Conservation (phyloP, 2,329 filamentous ascomycete species). For the Aulographum hederae region DNA sequence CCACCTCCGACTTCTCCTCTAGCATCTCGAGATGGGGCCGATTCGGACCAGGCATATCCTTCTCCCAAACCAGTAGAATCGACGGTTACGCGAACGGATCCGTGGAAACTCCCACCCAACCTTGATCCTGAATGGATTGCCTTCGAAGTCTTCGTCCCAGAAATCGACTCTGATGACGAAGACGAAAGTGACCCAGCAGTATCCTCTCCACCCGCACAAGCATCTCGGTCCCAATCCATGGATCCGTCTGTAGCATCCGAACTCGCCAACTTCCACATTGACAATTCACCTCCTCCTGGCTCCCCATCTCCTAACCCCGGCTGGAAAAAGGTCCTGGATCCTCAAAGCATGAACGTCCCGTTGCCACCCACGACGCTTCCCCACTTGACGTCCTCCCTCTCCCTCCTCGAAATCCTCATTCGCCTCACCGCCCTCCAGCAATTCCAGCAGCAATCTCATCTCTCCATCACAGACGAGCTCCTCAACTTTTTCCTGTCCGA, state of each 20-base stretch:
- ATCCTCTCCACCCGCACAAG: constrained; percentile 6
- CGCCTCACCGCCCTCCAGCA: constrained; percentile 77
- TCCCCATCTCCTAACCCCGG: constrained; percentile 3
- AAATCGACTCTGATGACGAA: constrained; percentile 37
- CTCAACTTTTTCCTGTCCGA: constrained; percentile 72
- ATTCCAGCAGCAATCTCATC: constrained; percentile 75
- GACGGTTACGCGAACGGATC: constrained; percentile 22
- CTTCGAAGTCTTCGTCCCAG: constrained; percentile 62
- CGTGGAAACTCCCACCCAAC: constrained; percentile 49
- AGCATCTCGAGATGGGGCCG: constrained; percentile 15
- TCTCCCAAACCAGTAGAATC: no score
- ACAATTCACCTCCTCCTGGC: constrained; percentile 3
- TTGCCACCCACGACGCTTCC: constrained; percentile 17
- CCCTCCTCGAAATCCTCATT: constrained; percentile 74
- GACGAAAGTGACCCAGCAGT: constrained; percentile 12
- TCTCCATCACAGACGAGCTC: constrained; percentile 80
- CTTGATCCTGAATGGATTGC: constrained; percentile 85
- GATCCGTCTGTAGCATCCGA: constrained; percentile 22
- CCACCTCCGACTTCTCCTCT: constrained; percentile 14
- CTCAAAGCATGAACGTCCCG: constrained; percentile 8
- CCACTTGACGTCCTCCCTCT: constrained; percentile 48
- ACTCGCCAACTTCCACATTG: constrained; percentile 28
- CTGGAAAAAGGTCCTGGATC: neutral
- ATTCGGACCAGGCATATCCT: constrained; percentile 23
- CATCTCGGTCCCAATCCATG: constrained; percentile 12